Base-by-base conservation (phyloP, 1,139 yeast species). In the Blastobotrys niveus region DNA sequence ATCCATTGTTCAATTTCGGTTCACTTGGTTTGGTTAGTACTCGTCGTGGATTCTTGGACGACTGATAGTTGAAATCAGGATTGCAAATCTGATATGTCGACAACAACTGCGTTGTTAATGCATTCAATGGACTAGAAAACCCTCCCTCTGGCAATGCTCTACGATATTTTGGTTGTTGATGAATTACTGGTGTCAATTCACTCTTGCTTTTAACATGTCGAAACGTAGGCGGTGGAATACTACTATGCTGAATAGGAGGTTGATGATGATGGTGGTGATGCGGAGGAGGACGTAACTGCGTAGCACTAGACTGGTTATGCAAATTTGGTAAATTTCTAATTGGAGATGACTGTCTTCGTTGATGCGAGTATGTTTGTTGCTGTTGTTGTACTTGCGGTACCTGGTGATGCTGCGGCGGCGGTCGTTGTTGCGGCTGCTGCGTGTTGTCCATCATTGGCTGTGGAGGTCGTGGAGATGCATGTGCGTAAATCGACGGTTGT, bases 11-110 rank as follows among this genome's bases (percentile, higher is more conserved):
- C 51, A 70, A 75, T 49, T 75, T 77, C 0, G 91, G 93, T 55
- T 88, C 95, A 63, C 80, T 80, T 2, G 97, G 97, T 61, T 91
- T 91, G 0, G 98, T 93, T 43, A 91, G 70, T 2, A 88, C 96
- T 46, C 98, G 70, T 49, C 87, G 79, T 2, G 98, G 98, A 60
- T 93, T 91, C 48, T 87, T 81, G 7, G 89, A 75, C 22, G 87
- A 77, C 52, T 83, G 83, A 62, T 91, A 93, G 51, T 82, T 81
- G 65, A 88, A 93, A 40, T 78, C 78, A 0, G 97, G 89, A 49
- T 88, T 87, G 64, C 97, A 91, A 46, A 91, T 76, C 17, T 85
- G 72, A 61, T 85, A 91, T 0, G 96, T 82, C 24, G 89, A 80
- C 4, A 91, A 75, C 38, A 91, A 68, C 47, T 85, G 80, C 3